Evolutionary conservation across 352 stramenopile genomes (phyloP).

Genomic region (Phytophthora multivora): DNA sequence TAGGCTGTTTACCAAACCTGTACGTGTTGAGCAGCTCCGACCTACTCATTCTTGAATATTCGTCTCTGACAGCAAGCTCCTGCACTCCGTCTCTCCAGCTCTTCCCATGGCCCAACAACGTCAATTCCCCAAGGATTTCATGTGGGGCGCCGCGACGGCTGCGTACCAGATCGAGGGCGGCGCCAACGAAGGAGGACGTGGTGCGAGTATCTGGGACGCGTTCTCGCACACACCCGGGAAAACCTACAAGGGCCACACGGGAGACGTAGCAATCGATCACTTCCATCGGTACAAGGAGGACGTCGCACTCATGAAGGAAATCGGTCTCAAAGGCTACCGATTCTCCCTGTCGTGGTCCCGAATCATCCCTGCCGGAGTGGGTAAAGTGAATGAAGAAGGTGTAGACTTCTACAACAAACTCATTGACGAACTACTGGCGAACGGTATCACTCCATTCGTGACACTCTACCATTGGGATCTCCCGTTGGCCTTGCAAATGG

Average conservation of each 20-base stretch:
- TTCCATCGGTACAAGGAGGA: slow-evolving; percentile 92
- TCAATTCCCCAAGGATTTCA: slow-evolving; percentile 65
- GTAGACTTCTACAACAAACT: slow-evolving; percentile 92
- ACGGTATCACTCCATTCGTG: slow-evolving; percentile 88
- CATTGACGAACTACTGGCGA: slow-evolving; percentile 85
- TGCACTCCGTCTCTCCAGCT: neutral
- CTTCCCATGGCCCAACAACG: slow-evolving; percentile 33
- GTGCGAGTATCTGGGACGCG: slow-evolving; percentile 90
- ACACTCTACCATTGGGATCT: slow-evolving; percentile 98
- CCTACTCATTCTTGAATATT: slow-evolving; percentile 11
- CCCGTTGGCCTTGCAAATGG: slow-evolving; percentile 82
- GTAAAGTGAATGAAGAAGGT: slow-evolving; percentile 81
- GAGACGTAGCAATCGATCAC: slow-evolving; percentile 90
- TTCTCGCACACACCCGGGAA: slow-evolving; percentile 76
- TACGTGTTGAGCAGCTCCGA: neutral
- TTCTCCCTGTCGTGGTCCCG: slow-evolving; percentile 93
- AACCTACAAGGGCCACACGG: slow-evolving; percentile 74
- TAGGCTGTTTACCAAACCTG: slow-evolving; percentile 1
- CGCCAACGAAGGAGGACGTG: slow-evolving; percentile 79
- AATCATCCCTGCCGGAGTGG: slow-evolving; percentile 87
- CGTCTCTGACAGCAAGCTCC: slow-evolving; percentile 1
- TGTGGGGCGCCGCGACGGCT: slow-evolving; percentile 88
- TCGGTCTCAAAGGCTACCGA: slow-evolving; percentile 91
- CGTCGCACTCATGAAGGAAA: slow-evolving; percentile 89
- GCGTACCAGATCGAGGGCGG: slow-evolving; percentile 94